phyloP scores from a whole-genome alignment of 768 basidiomycete genomes.

The Lepiota venenata region DNA sequence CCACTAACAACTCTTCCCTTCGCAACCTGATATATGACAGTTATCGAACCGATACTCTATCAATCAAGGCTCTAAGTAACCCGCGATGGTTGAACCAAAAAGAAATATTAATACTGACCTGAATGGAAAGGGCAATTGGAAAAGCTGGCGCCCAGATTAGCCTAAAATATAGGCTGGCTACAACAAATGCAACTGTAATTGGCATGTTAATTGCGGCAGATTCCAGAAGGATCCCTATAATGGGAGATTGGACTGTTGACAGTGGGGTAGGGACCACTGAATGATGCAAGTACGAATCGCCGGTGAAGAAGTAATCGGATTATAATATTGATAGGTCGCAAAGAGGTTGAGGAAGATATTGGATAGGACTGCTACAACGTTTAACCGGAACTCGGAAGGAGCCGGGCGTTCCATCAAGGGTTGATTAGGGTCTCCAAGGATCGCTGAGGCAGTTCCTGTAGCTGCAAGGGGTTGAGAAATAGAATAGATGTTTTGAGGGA shows the following conservation, averaged over 20 bases:
- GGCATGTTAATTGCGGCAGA: conserved; percentile 1
- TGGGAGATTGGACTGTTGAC: not conserved
- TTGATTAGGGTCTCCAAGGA: not conserved
- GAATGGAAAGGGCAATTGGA: not conserved
- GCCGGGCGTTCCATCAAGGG: no score
- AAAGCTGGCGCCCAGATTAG: not conserved
- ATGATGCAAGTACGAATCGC: not conserved
- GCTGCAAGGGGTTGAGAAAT: not conserved
- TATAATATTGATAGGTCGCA: not conserved
- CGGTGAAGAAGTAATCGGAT: not conserved
- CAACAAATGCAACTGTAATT: not conserved
- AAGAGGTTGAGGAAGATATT: conserved; percentile 5
- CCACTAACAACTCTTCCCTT: no score
- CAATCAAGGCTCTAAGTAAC: no score
- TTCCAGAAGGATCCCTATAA: not conserved
- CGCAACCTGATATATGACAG: no score
- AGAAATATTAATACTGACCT: not conserved
- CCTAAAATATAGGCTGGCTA: not conserved
- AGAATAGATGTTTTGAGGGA: not conserved
- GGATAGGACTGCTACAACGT: not conserved
- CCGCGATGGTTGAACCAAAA: no score
- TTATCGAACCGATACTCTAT: no score
- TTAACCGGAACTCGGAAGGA: no score
- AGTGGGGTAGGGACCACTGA: not conserved
- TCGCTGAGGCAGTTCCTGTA: not conserved